Percentiles rank a stretch among this genome's conserved stretches.
These are phyloP conservation scores for Orbilia ellipsospora DNA, from an alignment of 2,329 filamentous ascomycete species.

Conservation along the genomic window DNA sequence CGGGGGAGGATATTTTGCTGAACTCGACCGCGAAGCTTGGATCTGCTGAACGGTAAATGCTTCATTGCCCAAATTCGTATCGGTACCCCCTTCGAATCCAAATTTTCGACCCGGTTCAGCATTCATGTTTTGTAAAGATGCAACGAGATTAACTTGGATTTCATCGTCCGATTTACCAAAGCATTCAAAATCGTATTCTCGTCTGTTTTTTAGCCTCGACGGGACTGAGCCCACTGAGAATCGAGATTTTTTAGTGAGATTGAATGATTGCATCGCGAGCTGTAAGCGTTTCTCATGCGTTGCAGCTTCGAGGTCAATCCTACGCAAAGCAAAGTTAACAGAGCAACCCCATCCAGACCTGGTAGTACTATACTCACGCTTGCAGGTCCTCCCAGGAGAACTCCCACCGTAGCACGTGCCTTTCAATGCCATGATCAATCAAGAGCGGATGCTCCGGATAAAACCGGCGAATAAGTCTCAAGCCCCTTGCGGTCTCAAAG, in stretches of 20 bases:
- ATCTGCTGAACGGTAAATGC: slow-evolving; percentile 29
- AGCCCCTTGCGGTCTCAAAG: slow-evolving; percentile 82
- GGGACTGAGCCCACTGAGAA: slow-evolving; percentile 1
- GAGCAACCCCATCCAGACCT: slow-evolving; percentile 60
- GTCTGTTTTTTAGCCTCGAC: background rate
- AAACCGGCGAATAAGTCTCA: slow-evolving; percentile 76
- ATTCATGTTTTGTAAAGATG: slow-evolving; percentile 56
- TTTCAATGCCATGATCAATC: slow-evolving; percentile 59
- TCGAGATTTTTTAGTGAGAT: slow-evolving; percentile 15
- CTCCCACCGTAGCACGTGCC: slow-evolving; percentile 57
- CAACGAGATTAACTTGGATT: slow-evolving; percentile 47
- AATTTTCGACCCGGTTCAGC: slow-evolving; percentile 38
- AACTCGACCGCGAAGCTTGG: background rate
- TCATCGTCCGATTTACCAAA: slow-evolving; percentile 57
- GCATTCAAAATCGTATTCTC: slow-evolving; percentile 47
- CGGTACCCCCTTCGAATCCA: slow-evolving; percentile 37
- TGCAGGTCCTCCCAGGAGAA: slow-evolving; percentile 60
- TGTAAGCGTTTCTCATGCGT: slow-evolving; percentile 46
- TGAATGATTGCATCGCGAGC: slow-evolving; percentile 48
- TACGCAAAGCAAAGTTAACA: slow-evolving; percentile 15
- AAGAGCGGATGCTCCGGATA: slow-evolving; percentile 75
- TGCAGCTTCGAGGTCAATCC: slow-evolving; percentile 41
- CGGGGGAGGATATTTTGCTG: slow-evolving; percentile 57
- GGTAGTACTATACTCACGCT: slow-evolving; percentile 64
- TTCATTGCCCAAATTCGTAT: slow-evolving; percentile 40